Evolutionary conservation across 2,329 filamentous ascomycete genomes (phyloP), one percentile per base, ranked within the genome.

Genomic region (Ceratocystis ficicola): DNA sequence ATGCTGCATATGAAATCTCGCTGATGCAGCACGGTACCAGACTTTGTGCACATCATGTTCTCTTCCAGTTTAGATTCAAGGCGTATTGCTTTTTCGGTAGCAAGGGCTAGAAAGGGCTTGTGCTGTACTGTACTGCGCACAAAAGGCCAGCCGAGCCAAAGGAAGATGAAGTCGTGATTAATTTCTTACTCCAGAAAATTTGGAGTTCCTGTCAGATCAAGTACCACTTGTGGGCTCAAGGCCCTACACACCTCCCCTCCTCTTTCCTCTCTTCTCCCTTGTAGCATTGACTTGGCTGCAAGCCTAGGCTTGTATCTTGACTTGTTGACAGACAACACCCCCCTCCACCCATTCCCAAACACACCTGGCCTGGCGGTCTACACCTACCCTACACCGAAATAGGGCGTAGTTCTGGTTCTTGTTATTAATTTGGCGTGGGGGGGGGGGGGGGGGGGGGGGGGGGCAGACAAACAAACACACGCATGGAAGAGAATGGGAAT

Each of bases 11-110:
- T 59, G 15, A 59, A 59, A 59, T 59, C 55, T 59, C 28, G 28
- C 28, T 59, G 55, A 59, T 59, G 55, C 55, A 59, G 5, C 28
- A 36, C 28, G 28, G 55, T 59, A 59, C 55, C 55, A 36, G 12
- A 59, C 28, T 59, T 59, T 59, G 55, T 59, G 55, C 55, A 59
- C 55, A 36, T 59, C 55, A 32, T 36, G 55, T 59, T 59, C 55
- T 59, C 28, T 20, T 59, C 55, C 28, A 59, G 55, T 59, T 30
- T 59, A 59, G 55, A 59, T 59, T 30, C 55, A 59, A 59, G 25
- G 28, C 5, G 10, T 1, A 36, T 36, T 15, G 17, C n/a, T 15
- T 59, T 36, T n/a, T 36, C 17, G 55, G 28, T 59, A 59, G 55
- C 28, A 36, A 32, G 55, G 55, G 25, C 25, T 36, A 59, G 28